A percentile compares a stretch with the other conserved stretches of the same genome.
These are phyloP conservation scores for Gossypium ekmanianum DNA, from an alignment of 345 rosid species.

Conservation along the genomic window DNA sequence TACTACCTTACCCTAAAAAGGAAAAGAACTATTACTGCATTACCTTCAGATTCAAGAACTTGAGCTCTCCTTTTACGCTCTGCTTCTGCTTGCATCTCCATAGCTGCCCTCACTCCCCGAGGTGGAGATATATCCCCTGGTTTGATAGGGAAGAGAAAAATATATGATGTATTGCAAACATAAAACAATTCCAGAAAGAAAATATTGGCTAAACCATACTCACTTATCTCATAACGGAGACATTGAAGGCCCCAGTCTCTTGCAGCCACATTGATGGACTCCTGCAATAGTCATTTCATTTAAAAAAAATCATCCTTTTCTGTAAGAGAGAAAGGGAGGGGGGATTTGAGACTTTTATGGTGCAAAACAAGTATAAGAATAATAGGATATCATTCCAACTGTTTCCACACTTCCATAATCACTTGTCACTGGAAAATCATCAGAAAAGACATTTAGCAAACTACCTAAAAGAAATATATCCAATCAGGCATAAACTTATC, in stretches of 20 bases:
- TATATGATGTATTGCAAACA: slow-evolving; percentile 1
- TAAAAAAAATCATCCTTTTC: slow-evolving; percentile 1
- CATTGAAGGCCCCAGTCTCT: slow-evolving; percentile 90
- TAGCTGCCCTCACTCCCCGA: slow-evolving; percentile 81
- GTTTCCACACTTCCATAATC: not conserved
- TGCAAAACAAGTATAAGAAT: not conserved
- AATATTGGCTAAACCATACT: slow-evolving; percentile 23
- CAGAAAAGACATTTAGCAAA: not conserved
- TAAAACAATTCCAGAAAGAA: not conserved
- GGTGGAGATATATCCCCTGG: slow-evolving; percentile 98
- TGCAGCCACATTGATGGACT: slow-evolving; percentile 86
- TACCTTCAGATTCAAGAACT: slow-evolving; percentile 85
- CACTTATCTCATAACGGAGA: slow-evolving; percentile 94
- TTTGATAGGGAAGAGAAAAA: not conserved
- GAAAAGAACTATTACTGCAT: not conserved
- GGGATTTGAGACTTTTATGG: not conserved
- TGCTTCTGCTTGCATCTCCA: slow-evolving; percentile 99
- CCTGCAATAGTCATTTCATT: slow-evolving; percentile 42
- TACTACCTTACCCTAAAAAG: slow-evolving; percentile 7
- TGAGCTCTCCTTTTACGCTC: slow-evolving; percentile 93
- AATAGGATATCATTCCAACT: not conserved
- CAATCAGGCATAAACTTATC: not conserved
- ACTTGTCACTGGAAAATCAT: not conserved
- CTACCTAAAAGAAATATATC: not conserved
- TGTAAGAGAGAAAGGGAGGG: not conserved